phyloP scores from a whole-genome alignment of 371 early-diverging fungal species.

The Mortierella sp. region DNA sequence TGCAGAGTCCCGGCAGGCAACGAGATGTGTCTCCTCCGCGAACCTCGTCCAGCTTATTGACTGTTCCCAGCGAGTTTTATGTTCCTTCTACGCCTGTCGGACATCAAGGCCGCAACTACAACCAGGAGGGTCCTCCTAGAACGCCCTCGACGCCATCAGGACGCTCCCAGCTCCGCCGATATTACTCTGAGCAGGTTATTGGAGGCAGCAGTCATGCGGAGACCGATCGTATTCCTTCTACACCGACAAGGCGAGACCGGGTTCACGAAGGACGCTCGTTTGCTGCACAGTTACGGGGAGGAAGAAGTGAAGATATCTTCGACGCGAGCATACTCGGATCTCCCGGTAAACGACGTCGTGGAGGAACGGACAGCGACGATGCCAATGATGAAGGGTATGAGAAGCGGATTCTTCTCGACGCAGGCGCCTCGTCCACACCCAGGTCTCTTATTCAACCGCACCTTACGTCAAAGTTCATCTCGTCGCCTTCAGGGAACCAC shows the following conservation, averaged over 20 bases:
- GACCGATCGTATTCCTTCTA: slow-evolving; percentile 8
- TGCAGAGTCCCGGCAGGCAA: slow-evolving; percentile 16
- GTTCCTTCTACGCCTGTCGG: slow-evolving; percentile 30
- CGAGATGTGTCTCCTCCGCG: slow-evolving; percentile 8
- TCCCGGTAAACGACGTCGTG: slow-evolving; percentile 21
- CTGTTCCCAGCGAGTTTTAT: neutral
- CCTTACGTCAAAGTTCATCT: neutral
- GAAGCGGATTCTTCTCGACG: neutral
- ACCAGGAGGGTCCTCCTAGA: neutral
- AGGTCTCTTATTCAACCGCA: neutral
- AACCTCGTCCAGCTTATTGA: neutral
- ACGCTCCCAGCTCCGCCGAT: slow-evolving; percentile 18
- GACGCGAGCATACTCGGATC: slow-evolving; percentile 9
- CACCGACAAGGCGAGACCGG: slow-evolving; percentile 20
- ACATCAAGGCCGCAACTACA: slow-evolving; percentile 2
- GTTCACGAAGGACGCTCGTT: slow-evolving; percentile 22
- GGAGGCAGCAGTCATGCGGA: neutral
- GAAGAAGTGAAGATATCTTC: neutral
- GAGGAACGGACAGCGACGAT: neutral
- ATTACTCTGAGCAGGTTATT: slow-evolving; percentile 12
- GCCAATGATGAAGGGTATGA: slow-evolving; percentile 7
- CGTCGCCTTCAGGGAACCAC: neutral
- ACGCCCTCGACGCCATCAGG: slow-evolving; percentile 26
- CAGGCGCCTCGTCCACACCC: neutral
- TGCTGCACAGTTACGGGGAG: slow-evolving; percentile 33